Evolutionary conservation across 164 flowering plant genomes (phyloP), one percentile per base, ranked within the genome.

Genomic region (Warburgia ugandensis): DNA sequence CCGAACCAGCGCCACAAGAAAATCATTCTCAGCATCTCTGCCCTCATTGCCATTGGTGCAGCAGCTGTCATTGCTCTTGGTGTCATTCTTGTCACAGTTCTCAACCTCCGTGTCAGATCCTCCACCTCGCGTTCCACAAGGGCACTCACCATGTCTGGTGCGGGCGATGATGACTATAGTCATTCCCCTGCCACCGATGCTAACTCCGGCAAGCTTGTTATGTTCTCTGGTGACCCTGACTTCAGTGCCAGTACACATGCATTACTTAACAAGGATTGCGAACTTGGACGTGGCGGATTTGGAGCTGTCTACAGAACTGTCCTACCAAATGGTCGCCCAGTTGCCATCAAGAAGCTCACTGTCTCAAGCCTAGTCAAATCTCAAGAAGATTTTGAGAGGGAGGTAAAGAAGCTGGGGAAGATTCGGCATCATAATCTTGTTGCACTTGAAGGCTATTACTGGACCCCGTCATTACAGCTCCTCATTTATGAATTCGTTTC

Each of bases 271-370:
- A 87, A 87, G 68, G 83, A 85, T n/a, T 81, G 83, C 54, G 96
- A 91, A 55, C 83, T 91, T 26, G 98, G 98, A 12, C 84, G 95
- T 36, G 96, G 98, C 39, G 95, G 96, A 10, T 91, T 91, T 65
- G 98, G 98, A 33, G 70, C 90, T 14, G 96, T 91, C 5, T 91
- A 91, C 55, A 62, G 65, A 10, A 77, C 98, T 10, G 74, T 70
- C 14, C 78, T 91, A 16, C 70, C 71, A 21, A 86, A 80, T 67
- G 98, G 94, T 11, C 74, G 72, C 5, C 67, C 87, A 11, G 79
- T 91, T 52, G 95, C 98, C 26, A 83, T 91, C 41, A 87, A 87
- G 80, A 87, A 87, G 76, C 84, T 91, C 1, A 85, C 78, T 20
- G 78, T 80, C 46, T 79, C 95, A 10, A 78, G 95, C 62, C 74